Conservation (phyloP, 305 asterid species). For the Fraxinus dipetala region DNA sequence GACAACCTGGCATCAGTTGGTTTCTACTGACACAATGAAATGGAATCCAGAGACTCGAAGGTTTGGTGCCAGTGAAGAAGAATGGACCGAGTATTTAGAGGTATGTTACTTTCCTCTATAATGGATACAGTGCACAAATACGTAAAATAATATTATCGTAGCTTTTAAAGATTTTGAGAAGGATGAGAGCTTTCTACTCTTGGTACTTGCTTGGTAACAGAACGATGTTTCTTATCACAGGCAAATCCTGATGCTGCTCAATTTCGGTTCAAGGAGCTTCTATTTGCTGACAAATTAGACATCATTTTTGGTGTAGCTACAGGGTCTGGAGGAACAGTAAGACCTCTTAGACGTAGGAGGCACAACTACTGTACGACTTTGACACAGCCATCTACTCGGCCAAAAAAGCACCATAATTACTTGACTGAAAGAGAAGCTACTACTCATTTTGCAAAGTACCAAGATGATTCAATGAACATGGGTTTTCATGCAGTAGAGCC, state of each 20-base stretch:
- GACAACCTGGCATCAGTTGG: constrained; percentile 35
- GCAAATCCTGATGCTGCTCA: constrained; percentile 37
- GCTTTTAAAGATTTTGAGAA: constrained; percentile 5
- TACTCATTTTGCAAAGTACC: constrained; percentile 2
- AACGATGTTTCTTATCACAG: constrained; percentile 17
- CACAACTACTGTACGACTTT: constrained; percentile 11
- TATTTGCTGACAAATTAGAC: constrained; percentile 31
- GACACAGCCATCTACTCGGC: constrained; percentile 23
- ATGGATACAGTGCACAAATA: not conserved
- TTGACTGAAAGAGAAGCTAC: constrained; percentile 15
- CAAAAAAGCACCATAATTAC: constrained; percentile 15
- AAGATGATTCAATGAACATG: constrained; percentile 2
- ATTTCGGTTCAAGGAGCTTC: constrained; percentile 33
- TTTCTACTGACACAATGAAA: constrained; percentile 25
- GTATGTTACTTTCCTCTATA: not conserved
- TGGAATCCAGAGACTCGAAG: constrained; percentile 29
- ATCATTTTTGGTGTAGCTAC: constrained; percentile 23
- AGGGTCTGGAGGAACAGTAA: constrained; percentile 17
- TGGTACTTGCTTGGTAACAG: not conserved
- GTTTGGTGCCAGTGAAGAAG: constrained; percentile 35
- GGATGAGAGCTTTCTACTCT: not conserved
- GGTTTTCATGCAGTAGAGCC: constrained; percentile 13
- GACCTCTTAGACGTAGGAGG: constrained; percentile 13
- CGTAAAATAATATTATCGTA: not conserved
- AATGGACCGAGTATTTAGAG: constrained; percentile 32